These are phyloP conservation scores for Rosa persica DNA, from an alignment of 306 rosid genomes.

Conservation along the genomic window DNA sequence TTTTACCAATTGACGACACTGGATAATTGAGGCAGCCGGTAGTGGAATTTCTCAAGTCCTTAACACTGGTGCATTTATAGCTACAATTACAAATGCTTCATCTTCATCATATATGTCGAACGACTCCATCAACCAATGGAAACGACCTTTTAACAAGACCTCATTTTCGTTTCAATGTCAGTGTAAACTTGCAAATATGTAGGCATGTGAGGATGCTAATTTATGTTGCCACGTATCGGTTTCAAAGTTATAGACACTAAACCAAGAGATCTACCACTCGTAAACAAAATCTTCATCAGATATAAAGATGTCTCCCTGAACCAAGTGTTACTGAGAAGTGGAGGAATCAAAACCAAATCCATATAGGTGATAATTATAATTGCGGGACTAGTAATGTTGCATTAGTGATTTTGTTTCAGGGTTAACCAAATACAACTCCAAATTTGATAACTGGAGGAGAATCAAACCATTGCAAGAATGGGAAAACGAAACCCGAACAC, in stretches of 20 bases:
- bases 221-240: background rate
- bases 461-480: background rate
- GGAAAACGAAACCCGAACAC: background rate
- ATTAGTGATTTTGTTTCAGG: background rate
- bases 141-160: background rate
- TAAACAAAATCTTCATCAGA: too few relatives aligned
- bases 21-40: background rate
- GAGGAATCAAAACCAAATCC: conserved; percentile 5
- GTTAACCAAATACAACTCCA: background rate
- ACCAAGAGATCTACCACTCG: background rate
- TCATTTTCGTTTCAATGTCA: background rate
- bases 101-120: too few relatives aligned
- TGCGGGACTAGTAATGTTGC: too few relatives aligned
- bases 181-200: background rate
- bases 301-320: background rate
- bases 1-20: background rate
- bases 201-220: background rate
- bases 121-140: background rate
- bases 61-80: background rate
- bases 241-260: background rate
- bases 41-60: background rate
- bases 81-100: background rate
- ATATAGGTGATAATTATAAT: background rate
- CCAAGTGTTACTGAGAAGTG: background rate
- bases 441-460: background rate